Evolutionary conservation across 208 protist genomes (phyloP).

Genomic region (Wallacemonas rigidus): DNA sequence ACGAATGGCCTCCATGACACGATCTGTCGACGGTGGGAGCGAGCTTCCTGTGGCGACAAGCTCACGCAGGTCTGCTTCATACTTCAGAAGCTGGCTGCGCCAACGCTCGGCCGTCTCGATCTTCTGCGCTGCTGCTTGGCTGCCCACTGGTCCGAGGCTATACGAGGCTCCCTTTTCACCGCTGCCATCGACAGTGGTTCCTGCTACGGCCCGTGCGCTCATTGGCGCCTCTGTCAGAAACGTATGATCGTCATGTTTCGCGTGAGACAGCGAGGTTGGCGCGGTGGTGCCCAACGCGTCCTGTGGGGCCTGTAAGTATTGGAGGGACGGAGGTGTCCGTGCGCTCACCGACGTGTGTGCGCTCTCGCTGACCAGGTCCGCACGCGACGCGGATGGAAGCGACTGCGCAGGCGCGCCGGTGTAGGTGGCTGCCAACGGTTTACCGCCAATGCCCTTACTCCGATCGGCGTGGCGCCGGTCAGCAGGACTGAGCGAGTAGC

Average conservation of each 20-base stretch:
- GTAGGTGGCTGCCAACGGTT: constrained; percentile 4
- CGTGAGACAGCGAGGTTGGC: background rate
- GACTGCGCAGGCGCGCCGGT: background rate
- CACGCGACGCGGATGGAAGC: background rate
- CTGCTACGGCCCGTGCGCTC: background rate
- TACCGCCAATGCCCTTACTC: background rate
- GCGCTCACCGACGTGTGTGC: background rate
- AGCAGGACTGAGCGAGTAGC: constrained; percentile 9
- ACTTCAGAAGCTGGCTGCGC: constrained; percentile 76
- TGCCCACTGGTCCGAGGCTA: constrained; percentile 27
- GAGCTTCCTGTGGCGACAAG: constrained; percentile 40
- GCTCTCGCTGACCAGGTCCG: background rate
- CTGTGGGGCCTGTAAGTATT: constrained; percentile 10
- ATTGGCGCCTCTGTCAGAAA: constrained; percentile 1
- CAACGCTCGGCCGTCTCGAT: constrained; percentile 44
- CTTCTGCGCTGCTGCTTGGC: constrained; percentile 34
- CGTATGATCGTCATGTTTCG: background rate
- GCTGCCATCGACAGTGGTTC: background rate
- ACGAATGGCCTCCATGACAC: constrained; percentile 49
- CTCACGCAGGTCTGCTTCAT: constrained; percentile 80
- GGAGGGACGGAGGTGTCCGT: background rate
- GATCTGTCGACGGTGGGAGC: constrained; percentile 44
- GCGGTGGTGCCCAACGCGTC: background rate
- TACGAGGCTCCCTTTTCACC: background rate
- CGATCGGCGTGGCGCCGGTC: background rate